Evolutionary conservation across 768 basidiomycete genomes (phyloP), one percentile per base, ranked within the genome.

Genomic region (Xerocomellus chrysenteron): DNA sequence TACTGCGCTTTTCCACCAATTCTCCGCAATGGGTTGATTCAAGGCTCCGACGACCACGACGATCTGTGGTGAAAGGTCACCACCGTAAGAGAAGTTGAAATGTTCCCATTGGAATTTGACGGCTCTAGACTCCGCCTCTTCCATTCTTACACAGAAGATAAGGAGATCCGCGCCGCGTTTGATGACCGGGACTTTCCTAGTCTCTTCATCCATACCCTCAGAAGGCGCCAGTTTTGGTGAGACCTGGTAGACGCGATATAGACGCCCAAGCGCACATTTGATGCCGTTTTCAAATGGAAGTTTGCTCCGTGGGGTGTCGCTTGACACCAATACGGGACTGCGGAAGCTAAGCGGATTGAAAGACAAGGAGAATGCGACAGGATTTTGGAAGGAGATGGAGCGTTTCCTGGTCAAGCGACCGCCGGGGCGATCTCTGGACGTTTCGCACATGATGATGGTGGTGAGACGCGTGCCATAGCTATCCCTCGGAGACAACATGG

Each of bases 381-480:
- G 68, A 33, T 39, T 59, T 3, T 68, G 63, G 36, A 70, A 67
- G 44, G 67, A 63, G 47, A 67, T 54, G 46, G 63, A 45, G 12
- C 65, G 67, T 35, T 35, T 67, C 57, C 59, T 54, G 45, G n/a
- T 30, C 16, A 14, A 17, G 19, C 13, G 50, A n/a, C 21, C 4
- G n/a, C 10, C 13, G 7, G 52, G 42, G 13, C 5, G 28, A 5
- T 45, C 24, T 28, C 54, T 50, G 32, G 55, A 61, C 8, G 43
- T 52, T 30, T 69, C 66, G 60, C 68, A 66, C 54, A 69, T 55
- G 55, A 68, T 68, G 51, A 70, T 47, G 46, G 60, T 64, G 50
- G 66, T 8, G 21, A 49, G 56, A 26, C 58, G 66, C 2, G 21
- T 1, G 16, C 45, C 6, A 13, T 54, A 24, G 28, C 7, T 11